Evolutionary conservation across 2,329 filamentous ascomycete species (phyloP).

Genomic region (Capronia americana): DNA sequence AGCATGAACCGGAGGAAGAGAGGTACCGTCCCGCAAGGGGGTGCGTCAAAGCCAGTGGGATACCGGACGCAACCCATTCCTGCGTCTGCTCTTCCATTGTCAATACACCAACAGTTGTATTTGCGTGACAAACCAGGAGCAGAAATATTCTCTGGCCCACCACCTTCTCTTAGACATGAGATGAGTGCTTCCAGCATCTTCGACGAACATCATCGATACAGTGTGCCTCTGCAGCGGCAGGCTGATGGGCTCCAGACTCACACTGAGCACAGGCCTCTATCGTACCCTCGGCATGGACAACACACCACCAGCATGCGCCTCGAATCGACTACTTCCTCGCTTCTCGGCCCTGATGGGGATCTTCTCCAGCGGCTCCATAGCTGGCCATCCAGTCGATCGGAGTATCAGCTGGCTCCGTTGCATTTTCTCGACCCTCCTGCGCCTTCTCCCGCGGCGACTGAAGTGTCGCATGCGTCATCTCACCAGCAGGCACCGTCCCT

Average conservation of each 20-base stretch:
- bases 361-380: conserved; percentile 3
- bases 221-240: background rate
- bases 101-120: conserved; percentile 13
- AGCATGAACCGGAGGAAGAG: conserved; percentile 73
- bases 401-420: conserved; percentile 27
- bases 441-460: conserved; percentile 69
- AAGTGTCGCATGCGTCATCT: conserved; percentile 63
- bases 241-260: background rate
- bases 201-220: conserved; percentile 12
- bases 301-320: background rate
- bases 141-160: conserved; percentile 6
- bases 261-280: background rate
- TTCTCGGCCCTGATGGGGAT: background rate
- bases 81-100: conserved; percentile 19
- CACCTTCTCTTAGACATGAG: conserved; percentile 15
- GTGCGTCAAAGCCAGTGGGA: conserved; percentile 28
- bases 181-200: conserved; percentile 3
- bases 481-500: conserved; percentile 70
- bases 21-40: conserved; percentile 25
- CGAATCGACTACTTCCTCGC: conserved; percentile 2
- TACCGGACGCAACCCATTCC: conserved; percentile 36
- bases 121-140: background rate
- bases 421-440: conserved; percentile 62
- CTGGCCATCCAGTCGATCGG: conserved; percentile 16
- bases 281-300: conserved; percentile 3